A percentile compares a stretch with the other conserved stretches of the same genome.
These are phyloP conservation scores for Exophiala spinifera DNA, from an alignment of 2,329 filamentous ascomycete species.

Conservation along the genomic window DNA sequence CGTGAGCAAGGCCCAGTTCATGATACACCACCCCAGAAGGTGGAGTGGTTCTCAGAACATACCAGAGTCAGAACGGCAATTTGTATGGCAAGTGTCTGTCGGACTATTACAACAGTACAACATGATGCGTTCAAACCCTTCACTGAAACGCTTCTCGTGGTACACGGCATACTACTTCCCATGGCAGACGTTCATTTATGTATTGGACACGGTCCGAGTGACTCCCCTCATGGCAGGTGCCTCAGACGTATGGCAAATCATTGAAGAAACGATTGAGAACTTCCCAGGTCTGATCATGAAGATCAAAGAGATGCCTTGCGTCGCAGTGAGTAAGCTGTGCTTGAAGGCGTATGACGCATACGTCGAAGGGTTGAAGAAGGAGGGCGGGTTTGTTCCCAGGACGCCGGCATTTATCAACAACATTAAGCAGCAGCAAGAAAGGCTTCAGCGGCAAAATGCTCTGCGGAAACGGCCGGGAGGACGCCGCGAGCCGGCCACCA, in stretches of 20 bases:
- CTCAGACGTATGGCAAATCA: conserved; percentile 36
- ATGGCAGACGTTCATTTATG: conserved; percentile 38
- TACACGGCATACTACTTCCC: conserved; percentile 33
- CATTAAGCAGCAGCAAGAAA: background rate
- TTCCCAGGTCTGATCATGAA: conserved; percentile 30
- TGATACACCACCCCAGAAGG: conserved; percentile 33
- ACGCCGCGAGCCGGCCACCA: too few relatives aligned
- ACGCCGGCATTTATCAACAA: background rate
- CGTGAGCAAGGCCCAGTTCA: conserved; percentile 40
- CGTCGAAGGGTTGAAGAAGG: conserved; percentile 21
- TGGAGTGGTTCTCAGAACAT: conserved; percentile 33
- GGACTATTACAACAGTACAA: conserved; percentile 39
- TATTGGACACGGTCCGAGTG: conserved; percentile 37
- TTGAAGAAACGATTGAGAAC: conserved; percentile 37
- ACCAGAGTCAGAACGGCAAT: conserved; percentile 32
- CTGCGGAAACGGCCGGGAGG: background rate
- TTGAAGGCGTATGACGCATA: conserved; percentile 33
- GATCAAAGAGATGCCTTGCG: conserved; percentile 31
- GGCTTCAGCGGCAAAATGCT: background rate
- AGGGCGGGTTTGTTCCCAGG: background rate
- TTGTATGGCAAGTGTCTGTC: conserved; percentile 32
- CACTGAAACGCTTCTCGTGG: conserved; percentile 34
- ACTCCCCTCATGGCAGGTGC: conserved; percentile 33
- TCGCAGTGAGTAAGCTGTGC: conserved; percentile 36
- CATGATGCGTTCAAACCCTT: conserved; percentile 36